These are phyloP conservation scores for Cenchrus fungigraminus DNA, from an alignment of 176 grass and related monocot genomes.

Conservation along the genomic window DNA sequence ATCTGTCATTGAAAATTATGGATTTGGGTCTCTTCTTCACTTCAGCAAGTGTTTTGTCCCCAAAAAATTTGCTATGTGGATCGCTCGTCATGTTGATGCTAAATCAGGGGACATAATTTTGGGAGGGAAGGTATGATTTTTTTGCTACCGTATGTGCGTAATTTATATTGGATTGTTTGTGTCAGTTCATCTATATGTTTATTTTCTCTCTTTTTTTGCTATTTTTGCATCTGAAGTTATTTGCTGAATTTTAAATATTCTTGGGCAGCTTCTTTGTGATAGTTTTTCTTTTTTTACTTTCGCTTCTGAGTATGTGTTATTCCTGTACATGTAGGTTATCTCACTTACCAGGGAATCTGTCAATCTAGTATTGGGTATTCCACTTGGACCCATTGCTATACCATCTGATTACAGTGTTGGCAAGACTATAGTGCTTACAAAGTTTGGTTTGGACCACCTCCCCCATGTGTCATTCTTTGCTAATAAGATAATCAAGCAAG, in stretches of 20 bases:
- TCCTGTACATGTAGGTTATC: neutral
- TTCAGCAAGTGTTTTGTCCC: neutral
- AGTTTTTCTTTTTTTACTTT: too few species aligned
- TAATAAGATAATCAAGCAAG: neutral
- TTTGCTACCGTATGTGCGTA: too few species aligned
- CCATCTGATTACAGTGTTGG: neutral
- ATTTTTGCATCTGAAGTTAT: too few species aligned
- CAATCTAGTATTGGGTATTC: neutral
- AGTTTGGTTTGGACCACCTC: neutral
- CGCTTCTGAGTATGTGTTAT: too few species aligned
- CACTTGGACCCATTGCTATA: neutral
- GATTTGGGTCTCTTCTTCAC: too few species aligned
- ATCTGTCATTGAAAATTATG: too few species aligned
- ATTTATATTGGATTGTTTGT: too few species aligned
- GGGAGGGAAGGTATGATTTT: neutral
- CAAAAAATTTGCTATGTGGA: neutral
- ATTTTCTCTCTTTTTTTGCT: too few species aligned
- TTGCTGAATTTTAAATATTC: too few species aligned
- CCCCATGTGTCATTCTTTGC: neutral
- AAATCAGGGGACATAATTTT: neutral
- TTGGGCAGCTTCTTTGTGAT: too few species aligned
- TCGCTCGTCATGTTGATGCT: neutral
- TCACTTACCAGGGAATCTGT: neutral
- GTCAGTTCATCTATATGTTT: too few species aligned
- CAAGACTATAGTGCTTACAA: neutral